Conservation (phyloP, 805 yeast genomes). For the Limtongia smithiae region DNA sequence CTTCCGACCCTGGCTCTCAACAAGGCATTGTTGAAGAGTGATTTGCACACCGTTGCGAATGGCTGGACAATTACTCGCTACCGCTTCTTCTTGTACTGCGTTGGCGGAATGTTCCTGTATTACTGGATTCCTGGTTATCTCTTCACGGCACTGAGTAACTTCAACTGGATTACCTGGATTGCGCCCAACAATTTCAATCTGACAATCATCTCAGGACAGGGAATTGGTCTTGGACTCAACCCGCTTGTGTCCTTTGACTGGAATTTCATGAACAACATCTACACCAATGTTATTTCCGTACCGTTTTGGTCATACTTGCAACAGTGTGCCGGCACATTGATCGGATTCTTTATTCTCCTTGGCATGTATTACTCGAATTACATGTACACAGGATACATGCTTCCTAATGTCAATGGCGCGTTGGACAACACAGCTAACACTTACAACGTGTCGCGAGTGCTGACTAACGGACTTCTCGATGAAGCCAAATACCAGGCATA, state of each 20-base stretch:
- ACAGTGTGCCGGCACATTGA: not conserved
- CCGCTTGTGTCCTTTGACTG: conserved; percentile 66
- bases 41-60: conserved; percentile 27
- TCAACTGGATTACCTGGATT: conserved; percentile 62
- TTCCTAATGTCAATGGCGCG: conserved; percentile 47
- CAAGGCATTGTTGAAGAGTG: conserved; percentile 19
- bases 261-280: conserved; percentile 50
- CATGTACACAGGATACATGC: conserved; percentile 39
- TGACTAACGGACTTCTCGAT: conserved; percentile 46
- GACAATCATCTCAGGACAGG: conserved; percentile 61
- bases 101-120: conserved; percentile 44
- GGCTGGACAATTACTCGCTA: conserved; percentile 60
- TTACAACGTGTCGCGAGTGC: conserved; percentile 50
- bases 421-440: conserved; percentile 30
- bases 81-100: conserved; percentile 45
- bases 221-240: conserved; percentile 57
- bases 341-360: not conserved
- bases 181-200: conserved; percentile 52
- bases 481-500: conserved; percentile 49
- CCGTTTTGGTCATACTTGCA: not conserved
- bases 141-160: conserved; percentile 54
- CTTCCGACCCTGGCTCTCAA: conserved; percentile 49
- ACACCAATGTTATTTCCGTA: conserved; percentile 33
- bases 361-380: conserved; percentile 12
- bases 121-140: conserved; percentile 60